These are phyloP conservation scores for Lachnellula hyalina DNA, from an alignment of 2,329 filamentous ascomycete species.

Conservation along the genomic window DNA sequence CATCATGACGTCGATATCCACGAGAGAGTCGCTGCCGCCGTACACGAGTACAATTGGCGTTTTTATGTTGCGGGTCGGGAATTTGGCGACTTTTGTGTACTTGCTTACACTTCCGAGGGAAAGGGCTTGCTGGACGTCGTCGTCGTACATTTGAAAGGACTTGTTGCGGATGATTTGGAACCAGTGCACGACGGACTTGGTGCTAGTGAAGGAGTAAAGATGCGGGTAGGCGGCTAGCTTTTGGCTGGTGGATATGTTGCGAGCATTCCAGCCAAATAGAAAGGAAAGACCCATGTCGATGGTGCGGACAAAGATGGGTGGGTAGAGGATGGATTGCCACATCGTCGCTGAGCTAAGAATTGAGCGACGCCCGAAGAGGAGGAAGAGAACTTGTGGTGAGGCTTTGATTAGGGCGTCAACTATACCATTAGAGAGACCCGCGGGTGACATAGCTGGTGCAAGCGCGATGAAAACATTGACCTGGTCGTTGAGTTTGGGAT, in stretches of 20 bases:
- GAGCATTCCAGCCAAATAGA: slow-evolving; percentile 83
- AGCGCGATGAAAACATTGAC: slow-evolving; percentile 95
- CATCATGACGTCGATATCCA: slow-evolving; percentile 91
- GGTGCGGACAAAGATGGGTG: slow-evolving; percentile 81
- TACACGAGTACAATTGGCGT: slow-evolving; percentile 93
- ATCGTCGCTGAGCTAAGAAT: slow-evolving; percentile 91
- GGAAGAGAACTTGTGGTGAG: slow-evolving; percentile 84
- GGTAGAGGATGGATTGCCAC: slow-evolving; percentile 96
- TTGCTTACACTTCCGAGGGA: slow-evolving; percentile 66
- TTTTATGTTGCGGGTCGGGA: slow-evolving; percentile 94
- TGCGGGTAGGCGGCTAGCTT: slow-evolving; percentile 95
- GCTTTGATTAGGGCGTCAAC: slow-evolving; percentile 92
- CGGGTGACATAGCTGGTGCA: slow-evolving; percentile 93
- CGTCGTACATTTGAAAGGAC: slow-evolving; percentile 97
- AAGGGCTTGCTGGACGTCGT: slow-evolving; percentile 77
- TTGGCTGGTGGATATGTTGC: slow-evolving; percentile 79
- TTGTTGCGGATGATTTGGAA: slow-evolving; percentile 98
- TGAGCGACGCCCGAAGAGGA: slow-evolving; percentile 85
- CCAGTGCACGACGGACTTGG: slow-evolving; percentile 97
- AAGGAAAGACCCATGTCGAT: slow-evolving; percentile 80
- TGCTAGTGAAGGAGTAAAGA: slow-evolving; percentile 93
- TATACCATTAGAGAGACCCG: slow-evolving; percentile 81
- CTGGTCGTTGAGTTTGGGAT: slow-evolving; percentile 85
- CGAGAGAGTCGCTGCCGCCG: slow-evolving; percentile 86
- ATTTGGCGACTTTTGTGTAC: slow-evolving; percentile 94